Evolutionary conservation across 2,329 filamentous ascomycete genomes (phyloP), one percentile per base, ranked within the genome.

Genomic region (Proliferodiscus dingleyae): DNA sequence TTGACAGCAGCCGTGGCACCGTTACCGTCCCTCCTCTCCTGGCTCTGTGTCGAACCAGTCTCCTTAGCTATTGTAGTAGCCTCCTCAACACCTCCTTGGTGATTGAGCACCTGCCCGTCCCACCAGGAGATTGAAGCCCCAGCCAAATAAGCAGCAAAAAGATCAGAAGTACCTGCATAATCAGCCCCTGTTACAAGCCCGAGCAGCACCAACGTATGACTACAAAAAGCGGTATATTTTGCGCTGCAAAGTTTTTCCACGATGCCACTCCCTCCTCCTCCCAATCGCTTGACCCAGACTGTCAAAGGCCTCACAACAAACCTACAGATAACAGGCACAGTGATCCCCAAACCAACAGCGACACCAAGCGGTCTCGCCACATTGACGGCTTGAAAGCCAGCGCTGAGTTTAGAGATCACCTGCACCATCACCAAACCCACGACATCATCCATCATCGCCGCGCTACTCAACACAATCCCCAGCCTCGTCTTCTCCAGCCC

Each of bases 401-500:
- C 19, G 2, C 64, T 83, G 0, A 91, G 68, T 37, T 81, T 82
- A 0, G 83, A 77, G 18, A 93, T 83, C 37, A 91, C 75, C 53
- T 87, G 79, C 0, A 89, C 83, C 78, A 91, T 85, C 6, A 90
- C 78, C 8, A 91, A 67, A 0, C 85, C 86, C 1, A 87, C 75
- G 0, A 91, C 81, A 65, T 93, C 87, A 60, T 93, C 87, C 67
- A 93, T 78, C 78, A 93, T 87, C 0, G 87, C 87, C 1, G 85
- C 86, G 47, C 78, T 82, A 2, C 78, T 78, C 0, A 89, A 71
- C 0, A 93, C 77, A 7, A 66, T 80, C 46, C 68, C 87, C 0
- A 83, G 61, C 2, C 77, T 66, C 7, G 74, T 80, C 2, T 67
- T 61, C n/a, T 67, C 68, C 9, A 83, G 63, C 2, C 71, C 71